Evolutionary conservation across 1,284 basidiomycete species (phyloP).

Genomic region (Moesziomyces parantarcticus): DNA sequence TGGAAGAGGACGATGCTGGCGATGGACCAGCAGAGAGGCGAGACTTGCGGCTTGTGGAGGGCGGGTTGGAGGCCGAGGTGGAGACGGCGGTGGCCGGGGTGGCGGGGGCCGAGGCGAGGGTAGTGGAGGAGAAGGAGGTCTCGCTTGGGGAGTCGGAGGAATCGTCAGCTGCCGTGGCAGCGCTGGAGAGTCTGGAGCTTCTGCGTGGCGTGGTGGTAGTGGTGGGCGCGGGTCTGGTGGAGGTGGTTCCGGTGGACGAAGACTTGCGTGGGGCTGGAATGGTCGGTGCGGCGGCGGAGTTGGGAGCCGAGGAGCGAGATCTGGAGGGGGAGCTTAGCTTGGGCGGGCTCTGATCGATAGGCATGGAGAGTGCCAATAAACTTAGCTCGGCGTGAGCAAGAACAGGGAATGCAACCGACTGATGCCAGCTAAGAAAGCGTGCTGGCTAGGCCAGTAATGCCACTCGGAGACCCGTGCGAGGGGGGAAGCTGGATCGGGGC

Average conservation of each 20-base stretch:
- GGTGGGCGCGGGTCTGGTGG: slow-evolving; percentile 5
- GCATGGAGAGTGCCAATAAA: slow-evolving; percentile 27
- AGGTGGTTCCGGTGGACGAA: background rate
- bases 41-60: slow-evolving; percentile 28
- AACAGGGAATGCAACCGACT: no score
- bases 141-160: slow-evolving; percentile 29
- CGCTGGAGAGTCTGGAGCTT: slow-evolving; percentile 25
- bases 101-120: slow-evolving; percentile 19
- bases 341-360: slow-evolving; percentile 33
- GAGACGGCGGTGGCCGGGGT: slow-evolving; percentile 33
- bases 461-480: no score
- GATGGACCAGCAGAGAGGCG: slow-evolving; percentile 22
- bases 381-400: background rate
- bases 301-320: slow-evolving; percentile 24
- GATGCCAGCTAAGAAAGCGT: no score
- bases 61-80: slow-evolving; percentile 22
- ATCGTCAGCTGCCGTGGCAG: slow-evolving; percentile 27
- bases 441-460: no score
- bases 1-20: slow-evolving; percentile 27
- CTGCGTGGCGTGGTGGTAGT: slow-evolving; percentile 10
- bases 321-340: slow-evolving; percentile 40
- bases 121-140: slow-evolving; percentile 20
- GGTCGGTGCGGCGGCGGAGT: slow-evolving; percentile 6
- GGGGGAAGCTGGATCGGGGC: no score
- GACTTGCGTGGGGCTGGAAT: background rate